Evolutionary conservation across 2,329 filamentous ascomycete genomes (phyloP).

Genomic region (Claviceps sp.): DNA sequence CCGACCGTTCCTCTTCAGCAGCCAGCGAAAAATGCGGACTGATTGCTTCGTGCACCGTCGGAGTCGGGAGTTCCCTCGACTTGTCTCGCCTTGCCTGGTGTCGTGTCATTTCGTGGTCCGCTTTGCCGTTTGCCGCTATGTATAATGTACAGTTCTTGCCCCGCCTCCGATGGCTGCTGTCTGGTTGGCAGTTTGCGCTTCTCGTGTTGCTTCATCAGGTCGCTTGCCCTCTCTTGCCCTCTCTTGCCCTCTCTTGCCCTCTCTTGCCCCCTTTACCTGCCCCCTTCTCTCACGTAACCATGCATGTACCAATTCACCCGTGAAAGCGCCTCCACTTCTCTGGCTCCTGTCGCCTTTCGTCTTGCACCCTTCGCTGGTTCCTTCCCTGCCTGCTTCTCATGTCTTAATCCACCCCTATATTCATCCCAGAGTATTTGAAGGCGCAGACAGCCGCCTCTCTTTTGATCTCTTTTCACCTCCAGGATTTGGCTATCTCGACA

Average conservation of each 20-base stretch:
- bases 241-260: not conserved
- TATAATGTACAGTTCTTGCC: not conserved
- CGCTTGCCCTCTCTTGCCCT: not conserved
- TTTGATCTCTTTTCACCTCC: constrained; percentile 1
- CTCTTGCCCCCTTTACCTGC: not conserved
- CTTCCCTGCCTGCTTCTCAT: not conserved
- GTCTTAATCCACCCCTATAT: not conserved
- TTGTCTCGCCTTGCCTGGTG: not conserved
- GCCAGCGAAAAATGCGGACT: not conserved
- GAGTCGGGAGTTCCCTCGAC: not conserved
- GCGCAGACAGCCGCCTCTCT: constrained; percentile 5
- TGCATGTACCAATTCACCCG: not conserved
- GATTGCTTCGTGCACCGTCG: not conserved
- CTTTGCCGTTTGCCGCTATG: not conserved
- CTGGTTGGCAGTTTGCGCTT: no score
- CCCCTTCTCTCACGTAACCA: not conserved
- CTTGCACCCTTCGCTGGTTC: not conserved
- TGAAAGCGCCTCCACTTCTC: not conserved
- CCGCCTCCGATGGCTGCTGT: not conserved
- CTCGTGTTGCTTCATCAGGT: no score
- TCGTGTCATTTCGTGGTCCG: not conserved
- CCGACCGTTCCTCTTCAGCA: not conserved
- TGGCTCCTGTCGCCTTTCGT: not conserved
- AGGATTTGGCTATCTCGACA: constrained; percentile 6
- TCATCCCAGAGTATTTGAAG: constrained; percentile 7